A percentile compares a stretch with the other conserved stretches of the same genome.
These are phyloP conservation scores for Penicillium hesseltinei DNA, from an alignment of 2,329 filamentous ascomycete genomes.

Conservation along the genomic window DNA sequence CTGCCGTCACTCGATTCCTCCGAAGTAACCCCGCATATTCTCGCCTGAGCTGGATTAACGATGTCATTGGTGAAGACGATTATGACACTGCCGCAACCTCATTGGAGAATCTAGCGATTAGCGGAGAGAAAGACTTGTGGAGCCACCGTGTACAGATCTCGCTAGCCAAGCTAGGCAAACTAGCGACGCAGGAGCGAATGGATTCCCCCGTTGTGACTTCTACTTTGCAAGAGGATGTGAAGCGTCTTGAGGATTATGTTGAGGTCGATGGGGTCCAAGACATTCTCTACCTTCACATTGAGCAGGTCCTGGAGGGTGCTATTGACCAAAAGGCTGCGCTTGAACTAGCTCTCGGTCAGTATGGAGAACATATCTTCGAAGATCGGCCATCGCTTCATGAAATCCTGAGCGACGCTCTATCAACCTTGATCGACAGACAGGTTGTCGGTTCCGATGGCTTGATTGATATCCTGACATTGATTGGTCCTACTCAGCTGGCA, in stretches of 20 bases:
- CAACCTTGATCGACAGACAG: constrained; percentile 67
- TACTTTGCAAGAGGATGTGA: constrained; percentile 46
- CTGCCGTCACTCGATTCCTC: constrained; percentile 75
- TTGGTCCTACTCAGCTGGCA: constrained; percentile 54
- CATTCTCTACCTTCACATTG: constrained; percentile 67
- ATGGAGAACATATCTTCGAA: constrained; percentile 53
- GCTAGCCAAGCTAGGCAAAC: constrained; percentile 74
- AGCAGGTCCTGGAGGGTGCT: constrained; percentile 65
- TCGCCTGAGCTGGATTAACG: constrained; percentile 92
- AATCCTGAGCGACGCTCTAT: constrained; percentile 69
- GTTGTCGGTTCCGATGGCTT: constrained; percentile 59
- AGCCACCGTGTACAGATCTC: constrained; percentile 91
- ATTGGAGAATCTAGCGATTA: constrained; percentile 67
- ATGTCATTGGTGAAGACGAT: constrained; percentile 73
- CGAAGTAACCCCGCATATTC: constrained; percentile 68
- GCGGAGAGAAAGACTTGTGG: constrained; percentile 78
- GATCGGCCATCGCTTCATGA: constrained; percentile 66
- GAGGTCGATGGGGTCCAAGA: constrained; percentile 77
- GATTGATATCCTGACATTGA: constrained; percentile 70
- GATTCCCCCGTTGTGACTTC: constrained; percentile 25
- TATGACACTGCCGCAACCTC: constrained; percentile 70
- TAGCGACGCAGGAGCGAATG: constrained; percentile 58
- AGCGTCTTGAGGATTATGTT: constrained; percentile 62
- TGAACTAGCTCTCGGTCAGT: constrained; percentile 71
- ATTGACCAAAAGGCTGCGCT: constrained; percentile 78